Percentiles rank a stretch among this genome's conserved stretches.
Conservation (phyloP, 192 early-diverging fungal species). For the Rhizoclosmatium sp. region DNA sequence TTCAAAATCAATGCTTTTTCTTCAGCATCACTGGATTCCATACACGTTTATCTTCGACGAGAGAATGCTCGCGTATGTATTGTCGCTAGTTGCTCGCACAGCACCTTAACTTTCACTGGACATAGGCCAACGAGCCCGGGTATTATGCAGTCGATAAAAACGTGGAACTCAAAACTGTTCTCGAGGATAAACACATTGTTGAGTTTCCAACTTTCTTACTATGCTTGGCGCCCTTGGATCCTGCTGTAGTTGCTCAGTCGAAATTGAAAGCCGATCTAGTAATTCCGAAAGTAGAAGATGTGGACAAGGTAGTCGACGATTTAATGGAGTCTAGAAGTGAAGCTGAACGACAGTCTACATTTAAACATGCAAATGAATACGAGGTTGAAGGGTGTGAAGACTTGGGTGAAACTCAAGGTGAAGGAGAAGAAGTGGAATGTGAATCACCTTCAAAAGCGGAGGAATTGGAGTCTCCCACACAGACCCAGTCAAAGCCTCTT, state of each 20-base stretch:
- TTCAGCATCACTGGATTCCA: neutral
- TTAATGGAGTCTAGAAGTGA: too few species aligned
- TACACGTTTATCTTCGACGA: constrained; percentile 12
- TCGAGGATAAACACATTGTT: constrained; percentile 5
- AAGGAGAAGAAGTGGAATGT: neutral
- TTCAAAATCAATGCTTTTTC: neutral
- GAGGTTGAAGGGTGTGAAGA: too few species aligned
- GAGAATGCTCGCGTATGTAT: constrained; percentile 4
- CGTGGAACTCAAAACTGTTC: neutral
- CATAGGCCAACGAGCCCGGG: constrained; percentile 16
- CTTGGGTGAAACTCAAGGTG: neutral
- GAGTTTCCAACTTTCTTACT: constrained; percentile 11
- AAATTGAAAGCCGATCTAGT: neutral
- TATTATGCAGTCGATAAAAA: constrained; percentile 1
- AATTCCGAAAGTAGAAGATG: neutral
- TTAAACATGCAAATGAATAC: too few species aligned
- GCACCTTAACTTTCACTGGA: neutral
- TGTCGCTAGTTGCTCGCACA: too few species aligned
- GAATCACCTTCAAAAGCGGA: neutral
- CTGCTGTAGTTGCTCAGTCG: neutral
- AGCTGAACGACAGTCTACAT: too few species aligned
- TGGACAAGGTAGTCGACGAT: too few species aligned
- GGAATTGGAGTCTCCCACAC: neutral
- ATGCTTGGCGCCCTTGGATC: neutral
- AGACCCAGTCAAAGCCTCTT: neutral